Evolutionary conservation across 1,284 basidiomycete genomes (phyloP).

Genomic region (Lignosus rhinocerotis): DNA sequence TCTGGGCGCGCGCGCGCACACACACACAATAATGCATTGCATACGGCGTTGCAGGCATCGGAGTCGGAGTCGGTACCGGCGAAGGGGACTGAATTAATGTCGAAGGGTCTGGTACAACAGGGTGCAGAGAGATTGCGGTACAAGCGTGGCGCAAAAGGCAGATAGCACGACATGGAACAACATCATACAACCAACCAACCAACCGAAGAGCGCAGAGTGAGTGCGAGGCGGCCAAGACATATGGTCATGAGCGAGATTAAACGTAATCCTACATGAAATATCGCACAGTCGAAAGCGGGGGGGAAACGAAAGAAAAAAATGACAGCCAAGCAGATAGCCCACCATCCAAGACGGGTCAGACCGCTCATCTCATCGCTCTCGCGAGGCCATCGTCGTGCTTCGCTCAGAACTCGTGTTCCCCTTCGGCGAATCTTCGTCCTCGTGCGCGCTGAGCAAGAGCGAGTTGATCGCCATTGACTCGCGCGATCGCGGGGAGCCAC

Average conservation of each 20-base stretch:
- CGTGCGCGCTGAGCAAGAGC: slow-evolving; percentile 42
- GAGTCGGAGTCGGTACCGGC: too few species aligned
- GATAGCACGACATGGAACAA: not conserved
- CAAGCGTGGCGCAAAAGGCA: not conserved
- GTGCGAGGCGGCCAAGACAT: not conserved
- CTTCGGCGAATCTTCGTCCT: slow-evolving; percentile 21
- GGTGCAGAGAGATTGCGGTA: not conserved
- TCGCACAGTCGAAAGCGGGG: slow-evolving; percentile 1
- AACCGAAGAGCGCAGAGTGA: slow-evolving; percentile 2
- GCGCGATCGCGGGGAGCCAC: slow-evolving; percentile 34
- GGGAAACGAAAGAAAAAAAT: not conserved
- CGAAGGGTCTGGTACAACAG: slow-evolving; percentile 1
- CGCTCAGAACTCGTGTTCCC: slow-evolving; percentile 25
- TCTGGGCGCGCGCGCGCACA: not conserved
- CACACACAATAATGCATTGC: not conserved
- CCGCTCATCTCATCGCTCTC: slow-evolving; percentile 17
- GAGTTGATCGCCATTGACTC: slow-evolving; percentile 37
- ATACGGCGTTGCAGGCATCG: too few species aligned
- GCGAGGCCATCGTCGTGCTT: slow-evolving; percentile 19
- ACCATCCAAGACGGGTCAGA: not conserved
- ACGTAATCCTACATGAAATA: slow-evolving; percentile 16
- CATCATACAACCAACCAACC: slow-evolving; percentile 3
- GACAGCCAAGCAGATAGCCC: too few species aligned
- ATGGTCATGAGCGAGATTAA: slow-evolving; percentile 1
- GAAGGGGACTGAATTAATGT: not conserved